phyloP scores from a whole-genome alignment of 2,329 filamentous ascomycete genomes.

The Cercospora berteroae region DNA sequence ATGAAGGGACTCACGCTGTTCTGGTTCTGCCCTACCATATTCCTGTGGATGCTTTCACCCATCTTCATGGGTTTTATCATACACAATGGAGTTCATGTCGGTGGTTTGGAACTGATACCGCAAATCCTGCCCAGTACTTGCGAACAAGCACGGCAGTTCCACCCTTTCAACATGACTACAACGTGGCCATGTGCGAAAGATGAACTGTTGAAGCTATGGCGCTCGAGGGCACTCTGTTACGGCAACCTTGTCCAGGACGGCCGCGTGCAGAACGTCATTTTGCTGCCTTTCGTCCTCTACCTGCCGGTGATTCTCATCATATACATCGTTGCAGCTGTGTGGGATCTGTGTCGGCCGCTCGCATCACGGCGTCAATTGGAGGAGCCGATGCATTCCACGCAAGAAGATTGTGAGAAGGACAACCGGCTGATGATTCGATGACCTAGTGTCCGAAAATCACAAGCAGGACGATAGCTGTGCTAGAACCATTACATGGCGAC shows the following conservation, averaged over 20 bases:
- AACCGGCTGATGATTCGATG: neutral
- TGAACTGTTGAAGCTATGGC: neutral
- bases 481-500: no score
- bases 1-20: neutral
- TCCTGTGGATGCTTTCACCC: neutral
- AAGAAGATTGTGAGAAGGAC: neutral
- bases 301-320: neutral
- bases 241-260: neutral
- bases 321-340: neutral
- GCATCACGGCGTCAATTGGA: neutral
- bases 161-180: neutral
- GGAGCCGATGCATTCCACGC: neutral
- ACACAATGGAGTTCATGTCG: neutral
- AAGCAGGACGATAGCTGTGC: neutral
- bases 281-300: neutral
- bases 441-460: neutral
- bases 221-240: neutral
- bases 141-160: neutral
- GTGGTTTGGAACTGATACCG: neutral
- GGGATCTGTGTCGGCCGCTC: neutral
- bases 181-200: neutral
- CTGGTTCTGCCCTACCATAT: neutral
- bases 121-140: neutral
- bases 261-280: neutral
- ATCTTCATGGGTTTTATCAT: neutral